Evolutionary conservation across 495 filamentous ascomycete species (phyloP).

Genomic region (Podospora pseudoanserina): DNA sequence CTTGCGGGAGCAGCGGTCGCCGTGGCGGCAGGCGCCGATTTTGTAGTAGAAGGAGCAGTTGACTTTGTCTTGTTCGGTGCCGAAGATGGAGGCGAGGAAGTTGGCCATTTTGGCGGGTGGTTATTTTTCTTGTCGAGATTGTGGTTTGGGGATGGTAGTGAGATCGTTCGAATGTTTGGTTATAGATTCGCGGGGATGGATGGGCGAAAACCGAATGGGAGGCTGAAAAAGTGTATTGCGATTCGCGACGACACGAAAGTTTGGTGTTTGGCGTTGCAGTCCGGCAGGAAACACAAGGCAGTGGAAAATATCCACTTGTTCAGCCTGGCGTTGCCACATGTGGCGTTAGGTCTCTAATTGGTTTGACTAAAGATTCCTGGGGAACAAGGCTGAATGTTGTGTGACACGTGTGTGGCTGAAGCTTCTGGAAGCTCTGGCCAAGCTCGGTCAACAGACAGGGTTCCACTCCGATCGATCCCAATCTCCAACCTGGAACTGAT

Average conservation of each 20-base stretch:
- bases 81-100: slow-evolving; percentile 99
- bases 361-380: neutral
- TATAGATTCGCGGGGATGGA: slow-evolving; percentile 1
- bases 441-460: neutral
- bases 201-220: neutral
- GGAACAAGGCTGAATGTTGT: slow-evolving; percentile 12
- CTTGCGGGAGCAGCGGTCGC: slow-evolving; percentile 95
- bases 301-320: neutral
- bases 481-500: neutral
- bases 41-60: slow-evolving; percentile 48
- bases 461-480: neutral
- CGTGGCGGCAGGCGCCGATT: slow-evolving; percentile 97
- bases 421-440: slow-evolving; percentile 16
- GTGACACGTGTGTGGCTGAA: slow-evolving; percentile 25
- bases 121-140: slow-evolving; percentile 1
- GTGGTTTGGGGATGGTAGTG: neutral
- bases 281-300: neutral
- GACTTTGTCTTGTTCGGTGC: slow-evolving; percentile 95
- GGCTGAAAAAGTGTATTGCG: neutral
- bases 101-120: slow-evolving; percentile 60
- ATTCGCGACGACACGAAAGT: slow-evolving; percentile 2
- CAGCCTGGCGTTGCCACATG: slow-evolving; percentile 8
- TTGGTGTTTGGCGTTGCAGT: slow-evolving; percentile 8
- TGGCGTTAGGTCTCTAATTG: neutral
- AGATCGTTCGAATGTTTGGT: too few species aligned